These are phyloP conservation scores for Ceratobasidium sp. DNA, from an alignment of 1,284 basidiomycete genomes.

Conservation along the genomic window DNA sequence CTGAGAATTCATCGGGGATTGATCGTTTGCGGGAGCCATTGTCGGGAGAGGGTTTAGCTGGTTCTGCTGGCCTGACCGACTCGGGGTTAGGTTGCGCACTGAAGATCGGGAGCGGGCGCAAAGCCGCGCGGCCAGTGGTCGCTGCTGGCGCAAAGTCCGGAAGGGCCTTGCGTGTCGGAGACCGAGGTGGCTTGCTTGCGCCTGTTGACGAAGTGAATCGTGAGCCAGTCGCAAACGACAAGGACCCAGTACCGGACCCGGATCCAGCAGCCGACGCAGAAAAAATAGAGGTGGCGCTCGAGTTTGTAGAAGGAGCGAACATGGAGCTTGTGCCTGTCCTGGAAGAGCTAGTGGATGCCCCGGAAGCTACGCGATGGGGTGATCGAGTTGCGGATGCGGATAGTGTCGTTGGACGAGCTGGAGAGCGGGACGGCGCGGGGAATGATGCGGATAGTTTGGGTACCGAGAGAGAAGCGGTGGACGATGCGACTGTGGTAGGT, in stretches of 20 bases:
- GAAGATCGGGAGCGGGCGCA: constrained; percentile 32
- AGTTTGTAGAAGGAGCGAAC: constrained; percentile 11
- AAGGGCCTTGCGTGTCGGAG: constrained; percentile 11
- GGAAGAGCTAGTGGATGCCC: background rate
- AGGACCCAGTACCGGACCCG: background rate
- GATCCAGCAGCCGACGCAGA: constrained; percentile 1
- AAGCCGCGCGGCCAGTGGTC: constrained; percentile 14
- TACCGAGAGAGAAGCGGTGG: background rate
- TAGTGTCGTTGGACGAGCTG: background rate
- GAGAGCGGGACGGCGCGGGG: constrained; percentile 4
- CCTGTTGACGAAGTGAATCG: constrained; percentile 3
- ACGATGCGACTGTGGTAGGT: background rate
- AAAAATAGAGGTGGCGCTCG: constrained; percentile 12
- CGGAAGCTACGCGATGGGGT: background rate
- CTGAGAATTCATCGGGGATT: constrained; percentile 36
- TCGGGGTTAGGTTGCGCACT: constrained; percentile 12
- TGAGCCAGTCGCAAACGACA: constrained; percentile 5
- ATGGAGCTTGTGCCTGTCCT: constrained; percentile 3
- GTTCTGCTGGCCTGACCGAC: background rate
- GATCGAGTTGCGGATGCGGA: constrained; percentile 1
- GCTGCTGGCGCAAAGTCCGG: constrained; percentile 11
- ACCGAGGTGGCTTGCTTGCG: constrained; percentile 5
- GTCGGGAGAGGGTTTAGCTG: constrained; percentile 6
- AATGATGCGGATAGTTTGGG: background rate
- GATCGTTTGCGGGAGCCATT: constrained; percentile 22